These are phyloP conservation scores for Pulveroboletus sp. DNA, from an alignment of 768 basidiomycete species.

Conservation along the genomic window DNA sequence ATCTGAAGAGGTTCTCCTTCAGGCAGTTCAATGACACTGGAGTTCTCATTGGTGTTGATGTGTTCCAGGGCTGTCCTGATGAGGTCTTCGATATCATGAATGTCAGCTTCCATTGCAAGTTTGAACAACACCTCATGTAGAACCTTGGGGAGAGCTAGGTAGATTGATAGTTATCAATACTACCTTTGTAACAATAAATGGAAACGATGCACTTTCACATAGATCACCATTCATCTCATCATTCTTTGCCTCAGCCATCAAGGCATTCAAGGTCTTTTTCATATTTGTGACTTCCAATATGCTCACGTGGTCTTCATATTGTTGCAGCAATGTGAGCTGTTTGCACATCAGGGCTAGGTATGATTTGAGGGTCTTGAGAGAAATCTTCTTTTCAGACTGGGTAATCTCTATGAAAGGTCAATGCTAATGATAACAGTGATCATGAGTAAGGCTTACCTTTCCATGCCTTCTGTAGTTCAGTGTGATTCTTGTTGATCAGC, in stretches of 20 bases:
- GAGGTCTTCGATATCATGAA: background rate
- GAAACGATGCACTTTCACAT: background rate
- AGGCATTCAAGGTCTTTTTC: background rate
- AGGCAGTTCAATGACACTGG: background rate
- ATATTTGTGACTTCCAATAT: background rate
- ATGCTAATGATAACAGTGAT: too few species aligned
- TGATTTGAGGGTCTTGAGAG: background rate
- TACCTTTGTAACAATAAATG: background rate
- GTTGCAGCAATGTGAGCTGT: background rate
- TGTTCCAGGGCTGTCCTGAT: background rate
- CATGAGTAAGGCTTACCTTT: background rate
- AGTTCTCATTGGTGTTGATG: accelerated
- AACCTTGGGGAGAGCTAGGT: background rate
- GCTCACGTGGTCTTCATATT: background rate
- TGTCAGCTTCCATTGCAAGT: background rate
- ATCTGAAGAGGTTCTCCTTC: background rate
- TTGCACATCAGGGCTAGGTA: background rate
- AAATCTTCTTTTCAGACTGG: too few species aligned
- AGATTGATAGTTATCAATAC: background rate
- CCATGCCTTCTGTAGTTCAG: background rate
- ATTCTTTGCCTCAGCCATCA: background rate
- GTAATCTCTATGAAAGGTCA: too few species aligned
- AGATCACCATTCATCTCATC: background rate
- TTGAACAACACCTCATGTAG: background rate
- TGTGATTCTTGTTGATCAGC: background rate